phyloP scores from a whole-genome alignment of 176 grass and related monocot genomes.

The Carex cristatella region DNA sequence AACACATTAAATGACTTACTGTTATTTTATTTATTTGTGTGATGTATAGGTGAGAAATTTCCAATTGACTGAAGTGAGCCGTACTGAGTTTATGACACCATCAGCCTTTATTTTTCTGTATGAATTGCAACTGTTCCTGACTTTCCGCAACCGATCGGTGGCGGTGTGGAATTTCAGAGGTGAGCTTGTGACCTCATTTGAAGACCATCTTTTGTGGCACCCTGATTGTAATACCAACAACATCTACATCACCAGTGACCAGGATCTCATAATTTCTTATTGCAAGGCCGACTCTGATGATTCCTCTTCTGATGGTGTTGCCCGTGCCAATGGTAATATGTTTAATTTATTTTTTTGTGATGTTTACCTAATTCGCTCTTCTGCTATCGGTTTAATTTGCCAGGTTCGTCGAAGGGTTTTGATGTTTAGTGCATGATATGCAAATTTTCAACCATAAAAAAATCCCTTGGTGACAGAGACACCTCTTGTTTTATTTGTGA shows the following conservation, averaged over 20 bases:
- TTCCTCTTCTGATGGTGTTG: conserved; percentile 1
- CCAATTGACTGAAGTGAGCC: conserved; percentile 77
- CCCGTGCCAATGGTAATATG: conserved; percentile 41
- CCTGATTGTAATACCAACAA: conserved; percentile 94
- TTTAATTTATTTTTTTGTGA: neutral
- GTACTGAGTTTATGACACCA: conserved; percentile 85
- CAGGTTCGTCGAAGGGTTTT: neutral
- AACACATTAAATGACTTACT: neutral
- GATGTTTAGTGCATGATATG: neutral
- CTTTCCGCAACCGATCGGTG: conserved; percentile 70
- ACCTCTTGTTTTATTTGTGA: neutral
- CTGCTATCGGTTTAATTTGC: neutral
- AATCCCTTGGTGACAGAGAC: neutral
- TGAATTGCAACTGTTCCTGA: conserved; percentile 76
- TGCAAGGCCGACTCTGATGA: conserved; percentile 81
- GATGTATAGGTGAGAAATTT: conserved; percentile 61
- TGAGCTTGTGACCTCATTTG: conserved; percentile 90
- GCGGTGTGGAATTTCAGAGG: conserved; percentile 92
- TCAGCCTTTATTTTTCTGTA: conserved; percentile 90
- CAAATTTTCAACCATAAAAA: neutral
- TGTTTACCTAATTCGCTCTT: neutral
- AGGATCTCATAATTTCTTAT: conserved; percentile 92
- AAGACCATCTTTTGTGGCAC: conserved; percentile 89
- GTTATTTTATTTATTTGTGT: conserved; percentile 25
- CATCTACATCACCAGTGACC: conserved; percentile 91